These are phyloP conservation scores for Pseudozyma sp. DNA, from an alignment of 1,284 basidiomycete genomes.

Conservation along the genomic window DNA sequence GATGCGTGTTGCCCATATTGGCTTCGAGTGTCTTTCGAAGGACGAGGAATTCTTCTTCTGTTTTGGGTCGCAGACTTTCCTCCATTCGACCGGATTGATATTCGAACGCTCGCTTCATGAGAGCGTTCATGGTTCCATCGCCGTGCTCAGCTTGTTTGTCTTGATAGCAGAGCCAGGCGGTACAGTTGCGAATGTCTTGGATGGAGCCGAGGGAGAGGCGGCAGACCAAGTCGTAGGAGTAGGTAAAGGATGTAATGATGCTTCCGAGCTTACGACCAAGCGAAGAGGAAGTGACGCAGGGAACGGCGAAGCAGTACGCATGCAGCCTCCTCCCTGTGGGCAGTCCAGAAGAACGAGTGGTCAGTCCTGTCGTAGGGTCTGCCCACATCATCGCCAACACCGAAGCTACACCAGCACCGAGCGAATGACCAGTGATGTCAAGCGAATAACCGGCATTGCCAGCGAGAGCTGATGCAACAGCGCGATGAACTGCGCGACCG, in stretches of 20 bases:
- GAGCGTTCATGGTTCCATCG: slow-evolving; percentile 37
- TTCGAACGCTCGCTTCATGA: slow-evolving; percentile 54
- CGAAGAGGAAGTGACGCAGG: slow-evolving; percentile 76
- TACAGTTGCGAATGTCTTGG: slow-evolving; percentile 79
- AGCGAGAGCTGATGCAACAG: slow-evolving; percentile 78
- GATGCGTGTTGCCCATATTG: slow-evolving; percentile 80
- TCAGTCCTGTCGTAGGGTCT: slow-evolving; percentile 70
- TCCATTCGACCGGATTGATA: slow-evolving; percentile 47
- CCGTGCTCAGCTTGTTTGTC: slow-evolving; percentile 64
- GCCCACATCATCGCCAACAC: slow-evolving; percentile 87
- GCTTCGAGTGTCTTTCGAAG: slow-evolving; percentile 84
- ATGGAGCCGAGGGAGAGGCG: slow-evolving; percentile 82
- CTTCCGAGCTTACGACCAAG: slow-evolving; percentile 74
- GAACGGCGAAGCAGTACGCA: slow-evolving; percentile 83
- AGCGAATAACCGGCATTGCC: slow-evolving; percentile 77
- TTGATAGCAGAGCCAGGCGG: slow-evolving; percentile 81
- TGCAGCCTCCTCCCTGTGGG: slow-evolving; percentile 77
- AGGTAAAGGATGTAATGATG: slow-evolving; percentile 81
- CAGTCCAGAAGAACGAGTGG: slow-evolving; percentile 70
- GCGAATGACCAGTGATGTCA: slow-evolving; percentile 78
- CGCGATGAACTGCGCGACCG: slow-evolving; percentile 81
- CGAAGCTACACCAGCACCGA: slow-evolving; percentile 85
- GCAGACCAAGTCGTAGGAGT: slow-evolving; percentile 83
- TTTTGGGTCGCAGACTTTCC: not conserved
- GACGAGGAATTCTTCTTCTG: slow-evolving; percentile 71